Base-by-base conservation (phyloP, 352 stramenopile genomes). In the Globisporangium carolinianum region DNA sequence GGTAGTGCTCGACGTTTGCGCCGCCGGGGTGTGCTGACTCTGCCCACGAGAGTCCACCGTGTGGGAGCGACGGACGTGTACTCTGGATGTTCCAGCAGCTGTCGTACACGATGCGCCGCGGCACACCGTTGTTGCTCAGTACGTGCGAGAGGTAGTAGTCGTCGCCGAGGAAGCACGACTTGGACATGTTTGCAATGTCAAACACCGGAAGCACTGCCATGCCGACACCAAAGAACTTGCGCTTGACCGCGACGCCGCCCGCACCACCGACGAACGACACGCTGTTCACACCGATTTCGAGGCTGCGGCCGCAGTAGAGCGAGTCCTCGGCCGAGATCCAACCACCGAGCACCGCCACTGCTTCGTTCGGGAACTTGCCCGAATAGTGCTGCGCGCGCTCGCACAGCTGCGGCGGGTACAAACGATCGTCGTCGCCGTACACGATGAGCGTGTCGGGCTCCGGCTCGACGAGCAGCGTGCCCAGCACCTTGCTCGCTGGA, bases 1-100 rank as follows among this genome's bases (percentile, higher is more conserved):
- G 75, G 35, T 85, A 85, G 57, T 85, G 69, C 59, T 81, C 72
- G 18, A 85, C 75, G 41, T 85, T 85, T 3, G 75, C 70, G n/a
- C 72, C 72, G 4, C 75, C 70, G 1, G 72, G 63, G 45, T 82
- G 72, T 3, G 61, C 46, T 6, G 72, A 78, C 35, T 65, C 55
- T 10, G 63, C 65, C 45, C 60, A 59, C 5, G 69, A 78, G 7
- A 85, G 54, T 11, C 75, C 75, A 1, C 58, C 61, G 36, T 71
- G 62, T 0, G 57, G 51, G 46, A 78, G 78, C 4, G 66, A 65
- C 42, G 61, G 53, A 0, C 47, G 51, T 1, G 73, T 50, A 0
- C 53, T 37, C 14, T 76, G 48, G 6, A 80, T 73, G 39, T 74
- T 72, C 75, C 74, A 84, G 57, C 74, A 84, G 46, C 67, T 80